Evolutionary conservation across 192 early-diverging fungal genomes (phyloP), one percentile per base, ranked within the genome.

Genomic region (Entomortierella lignicola): DNA sequence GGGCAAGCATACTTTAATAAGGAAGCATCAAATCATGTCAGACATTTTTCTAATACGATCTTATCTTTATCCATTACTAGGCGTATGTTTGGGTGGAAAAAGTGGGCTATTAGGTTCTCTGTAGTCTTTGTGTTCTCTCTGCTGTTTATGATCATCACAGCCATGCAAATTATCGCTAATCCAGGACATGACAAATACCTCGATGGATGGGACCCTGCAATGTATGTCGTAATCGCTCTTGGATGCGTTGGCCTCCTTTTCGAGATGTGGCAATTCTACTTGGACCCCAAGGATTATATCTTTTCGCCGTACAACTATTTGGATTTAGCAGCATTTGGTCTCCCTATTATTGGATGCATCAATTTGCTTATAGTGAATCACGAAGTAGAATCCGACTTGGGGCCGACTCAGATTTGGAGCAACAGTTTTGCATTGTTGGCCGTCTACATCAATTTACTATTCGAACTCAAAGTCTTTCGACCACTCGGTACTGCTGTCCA

Each of bases 401-500:
- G 50, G 20, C 62, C 62, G 8, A 23, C 32, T 2, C 74, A 77
- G 21, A 64, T 77, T n/a, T 57, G 66, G 55, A 25, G 56, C 2
- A 47, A 69, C 44, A 69, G 74, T 48, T 77, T 77, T 15, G 44
- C 44, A 20, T 15, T 47, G 17, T 20, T 47, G 3, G 44, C 44
- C 12, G 20, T 47, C 4, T 47, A 47, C 17, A 47, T 47, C 44
- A 47, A 47, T 15, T 20, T 69, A 60, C 13, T 77, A 11, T 77
- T 77, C 32, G 74, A 77, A 20, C 52, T 77, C 26, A 59, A 66
- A 15, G 66, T 66, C n/a, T 27, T 77, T 30, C 42, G 43, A 12
- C 66, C 63, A 32, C 55, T 77, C 20, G 74, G 74, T n/a, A 63
- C 63, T 15, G 74, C 64, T 26, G 74, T 69, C 44, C 68, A 77